Evolutionary conservation across 805 yeast species (phyloP).

Genomic region (Cyberlindnera euphorbiae): DNA sequence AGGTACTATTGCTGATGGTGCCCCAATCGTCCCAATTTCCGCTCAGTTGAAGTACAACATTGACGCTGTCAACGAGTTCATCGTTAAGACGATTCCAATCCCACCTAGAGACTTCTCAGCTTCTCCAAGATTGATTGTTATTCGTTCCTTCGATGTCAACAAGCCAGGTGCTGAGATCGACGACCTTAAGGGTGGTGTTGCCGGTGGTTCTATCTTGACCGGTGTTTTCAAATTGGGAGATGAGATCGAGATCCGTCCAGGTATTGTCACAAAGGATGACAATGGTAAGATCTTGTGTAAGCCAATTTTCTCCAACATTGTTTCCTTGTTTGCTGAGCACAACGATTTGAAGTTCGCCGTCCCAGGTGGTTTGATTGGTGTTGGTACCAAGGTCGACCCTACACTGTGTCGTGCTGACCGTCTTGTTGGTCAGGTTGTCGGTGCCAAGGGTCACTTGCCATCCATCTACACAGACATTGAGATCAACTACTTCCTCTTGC

Average conservation of each 20-base stretch:
- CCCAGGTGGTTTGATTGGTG: constrained; percentile 99
- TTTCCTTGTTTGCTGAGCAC: constrained; percentile 94
- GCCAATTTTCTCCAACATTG: constrained; percentile 92
- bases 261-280: constrained; percentile 95
- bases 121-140: constrained; percentile 91
- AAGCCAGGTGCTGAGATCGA: constrained; percentile 98
- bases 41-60: constrained; percentile 98
- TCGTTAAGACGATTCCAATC: constrained; percentile 91
- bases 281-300: constrained; percentile 85
- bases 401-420: constrained; percentile 99
- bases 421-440: constrained; percentile 98
- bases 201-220: constrained; percentile 96
- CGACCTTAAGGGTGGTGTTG: constrained; percentile 98
- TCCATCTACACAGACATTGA: constrained; percentile 96
- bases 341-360: constrained; percentile 97
- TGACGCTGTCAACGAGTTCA: constrained; percentile 96
- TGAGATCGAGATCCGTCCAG: constrained; percentile 98
- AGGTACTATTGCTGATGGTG: constrained; percentile 99
- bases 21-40: constrained; percentile 97
- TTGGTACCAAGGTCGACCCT: constrained; percentile 98
- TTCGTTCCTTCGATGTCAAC: constrained; percentile 97
- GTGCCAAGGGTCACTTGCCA: constrained; percentile 94
- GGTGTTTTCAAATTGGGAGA: constrained; percentile 98
- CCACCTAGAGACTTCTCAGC: constrained; percentile 94
- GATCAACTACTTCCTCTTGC: constrained; percentile 91